Conservation (phyloP, 129 eudicot species). For the Daucus carota region DH1_v3.0 NC_030381.2:26928501-26929000, state of each 20-base stretch:
- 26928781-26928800: neutral
- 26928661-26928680: slow-evolving; percentile 87
- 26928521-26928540: neutral
- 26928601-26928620: slow-evolving; percentile 97
- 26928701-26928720: slow-evolving; percentile 91
- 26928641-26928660: slow-evolving; percentile 82
- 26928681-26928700: slow-evolving; percentile 88
- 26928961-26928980: too few species aligned
- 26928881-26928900: neutral
- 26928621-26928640: slow-evolving; percentile 84
- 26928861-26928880: neutral
- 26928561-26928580: neutral
- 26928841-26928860: neutral
- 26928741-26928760: neutral
- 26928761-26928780: neutral
- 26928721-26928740: slow-evolving; percentile 13
- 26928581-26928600: slow-evolving; percentile 86
- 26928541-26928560: neutral
- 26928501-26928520: too few species aligned
- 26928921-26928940: too few species aligned
- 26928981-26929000: too few species aligned
- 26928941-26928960: too few species aligned
- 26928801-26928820: neutral
- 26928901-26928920: too few species aligned
- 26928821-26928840: neutral